Base-by-base conservation (phyloP, 2,329 filamentous ascomycete genomes). In the Metarhizium humberi region DNA sequence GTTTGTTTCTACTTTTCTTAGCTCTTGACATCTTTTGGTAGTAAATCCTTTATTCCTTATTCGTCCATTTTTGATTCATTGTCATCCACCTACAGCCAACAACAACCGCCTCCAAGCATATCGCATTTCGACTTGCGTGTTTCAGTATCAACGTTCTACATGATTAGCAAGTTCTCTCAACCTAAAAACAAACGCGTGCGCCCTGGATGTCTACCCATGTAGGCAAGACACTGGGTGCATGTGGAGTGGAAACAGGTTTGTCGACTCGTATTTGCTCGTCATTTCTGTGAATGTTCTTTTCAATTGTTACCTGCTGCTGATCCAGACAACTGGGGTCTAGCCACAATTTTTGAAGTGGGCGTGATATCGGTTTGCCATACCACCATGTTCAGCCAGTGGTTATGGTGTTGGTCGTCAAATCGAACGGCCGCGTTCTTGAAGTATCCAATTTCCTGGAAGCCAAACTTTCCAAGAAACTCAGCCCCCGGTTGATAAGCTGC, bases 361-460 rank as follows among this genome's bases (percentile, higher is more conserved):
- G 57, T 61, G 13, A 58, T 52, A n/a, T 50, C 52, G 30, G 64
- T 56, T 50, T 67, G 63, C 69, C 67, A 71, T 6, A 70, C 51
- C 10, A 62, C 54, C 42, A 67, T 34, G 43, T 71, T 66, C 7
- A 69, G 59, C 68, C 69, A 71, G 34, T 57, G 13, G 40, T 58
- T 61, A 3, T 59, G 50, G 4, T 53, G 40, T 11, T 55, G 40
- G 5, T 43, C 52, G 8, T 60, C 58, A 6, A 61, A 62, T 50
- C 46, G 36, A 34, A 60, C 63, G 5, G 62, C 55, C 16, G 59
- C 62, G 6, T 65, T 45, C 25, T 56, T 55, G 13, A 71, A 59
- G 11, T 59, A 55, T 0, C 57, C 67, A 3, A 62, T 59, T 30
- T 60, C 56, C 13, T 57, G 51, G 40, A 73, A 73, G 25, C 63